A percentile compares a stretch with the other conserved stretches of the same genome.
Conservation (phyloP, 1,284 basidiomycete species). For the Cutaneotrichosporon sp. region DNA sequence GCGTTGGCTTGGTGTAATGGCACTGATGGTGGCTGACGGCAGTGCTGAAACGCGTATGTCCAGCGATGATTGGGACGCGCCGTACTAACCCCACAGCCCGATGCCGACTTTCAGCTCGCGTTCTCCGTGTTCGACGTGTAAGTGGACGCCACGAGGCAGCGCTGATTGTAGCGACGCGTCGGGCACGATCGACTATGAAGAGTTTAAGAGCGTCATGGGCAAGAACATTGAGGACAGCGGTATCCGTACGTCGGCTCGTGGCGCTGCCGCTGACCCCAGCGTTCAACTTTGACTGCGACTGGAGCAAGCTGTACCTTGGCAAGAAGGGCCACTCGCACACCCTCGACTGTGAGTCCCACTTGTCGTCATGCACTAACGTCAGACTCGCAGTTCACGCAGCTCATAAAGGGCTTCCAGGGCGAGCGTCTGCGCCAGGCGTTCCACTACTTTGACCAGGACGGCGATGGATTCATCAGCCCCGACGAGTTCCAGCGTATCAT, state of each 20-base stretch:
- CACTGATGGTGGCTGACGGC: constrained; percentile 4
- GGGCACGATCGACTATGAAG: constrained; percentile 82
- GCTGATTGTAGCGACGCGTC: constrained; percentile 62
- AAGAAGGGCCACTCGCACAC: constrained; percentile 83
- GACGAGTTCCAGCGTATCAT: constrained; percentile 92
- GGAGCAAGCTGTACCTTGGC: constrained; percentile 90
- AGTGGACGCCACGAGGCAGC: constrained; percentile 31
- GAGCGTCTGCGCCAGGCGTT: constrained; percentile 91
- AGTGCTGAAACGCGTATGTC: constrained; percentile 42
- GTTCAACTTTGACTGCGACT: constrained; percentile 91
- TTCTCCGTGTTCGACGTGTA: constrained; percentile 95
- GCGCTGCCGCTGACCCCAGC: constrained; percentile 43
- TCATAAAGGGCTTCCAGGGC: constrained; percentile 95
- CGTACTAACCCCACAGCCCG: constrained; percentile 55
- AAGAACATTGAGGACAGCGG: constrained; percentile 60
- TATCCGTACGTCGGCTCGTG: constrained; percentile 54
- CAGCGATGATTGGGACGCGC: background rate
- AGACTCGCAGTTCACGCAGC: constrained; percentile 86
- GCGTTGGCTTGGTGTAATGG: background rate
- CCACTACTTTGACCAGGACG: constrained; percentile 76
- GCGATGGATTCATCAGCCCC: constrained; percentile 84
- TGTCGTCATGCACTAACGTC: constrained; percentile 4
- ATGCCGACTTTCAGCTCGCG: constrained; percentile 92
- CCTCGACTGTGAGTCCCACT: constrained; percentile 67
- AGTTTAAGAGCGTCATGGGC: constrained; percentile 85